Percentiles rank a stretch among this genome's conserved stretches.
Evolutionary conservation across 2,329 filamentous ascomycete species (phyloP).

Genomic region (Aquanectria penicillioides): DNA sequence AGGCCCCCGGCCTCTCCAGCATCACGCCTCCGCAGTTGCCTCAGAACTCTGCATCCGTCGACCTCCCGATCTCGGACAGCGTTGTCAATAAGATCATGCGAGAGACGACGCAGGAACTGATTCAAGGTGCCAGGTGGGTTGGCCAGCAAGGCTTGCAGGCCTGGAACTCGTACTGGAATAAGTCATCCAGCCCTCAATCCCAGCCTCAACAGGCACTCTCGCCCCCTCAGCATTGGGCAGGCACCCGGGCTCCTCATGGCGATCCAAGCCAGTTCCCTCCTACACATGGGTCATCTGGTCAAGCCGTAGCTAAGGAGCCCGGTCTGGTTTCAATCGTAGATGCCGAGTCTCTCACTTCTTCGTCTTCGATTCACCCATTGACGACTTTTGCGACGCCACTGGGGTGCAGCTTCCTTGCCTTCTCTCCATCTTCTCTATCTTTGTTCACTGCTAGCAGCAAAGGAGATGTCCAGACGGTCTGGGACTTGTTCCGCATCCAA

Average conservation of each 20-base stretch:
- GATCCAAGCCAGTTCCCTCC: slow-evolving; percentile 74
- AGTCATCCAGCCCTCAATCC: slow-evolving; percentile 53
- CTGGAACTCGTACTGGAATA: slow-evolving; percentile 85
- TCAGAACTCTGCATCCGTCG: slow-evolving; percentile 72
- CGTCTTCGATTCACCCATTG: slow-evolving; percentile 67
- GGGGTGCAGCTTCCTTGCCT: slow-evolving; percentile 84
- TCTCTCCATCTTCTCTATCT: slow-evolving; percentile 77
- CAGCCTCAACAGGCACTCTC: slow-evolving; percentile 58
- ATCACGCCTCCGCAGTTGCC: slow-evolving; percentile 77
- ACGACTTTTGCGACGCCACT: slow-evolving; percentile 77
- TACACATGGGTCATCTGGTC: slow-evolving; percentile 73
- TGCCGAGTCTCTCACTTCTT: slow-evolving; percentile 66
- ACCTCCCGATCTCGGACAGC: slow-evolving; percentile 77
- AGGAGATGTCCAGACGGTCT: slow-evolving; percentile 84
- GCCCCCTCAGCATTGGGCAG: slow-evolving; percentile 59
- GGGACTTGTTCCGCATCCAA: slow-evolving; percentile 78
- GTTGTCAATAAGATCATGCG: slow-evolving; percentile 81
- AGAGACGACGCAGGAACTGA: slow-evolving; percentile 81
- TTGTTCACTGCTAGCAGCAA: slow-evolving; percentile 84
- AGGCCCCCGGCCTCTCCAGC: slow-evolving; percentile 66
- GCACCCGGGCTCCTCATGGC: slow-evolving; percentile 54
- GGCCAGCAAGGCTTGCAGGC: slow-evolving; percentile 80
- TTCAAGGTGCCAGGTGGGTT: slow-evolving; percentile 79
- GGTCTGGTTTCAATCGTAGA: slow-evolving; percentile 81
- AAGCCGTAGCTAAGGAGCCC: slow-evolving; percentile 70